phyloP scores from a whole-genome alignment of 257 asterid genomes.

The Petunia axillaris region DNA sequence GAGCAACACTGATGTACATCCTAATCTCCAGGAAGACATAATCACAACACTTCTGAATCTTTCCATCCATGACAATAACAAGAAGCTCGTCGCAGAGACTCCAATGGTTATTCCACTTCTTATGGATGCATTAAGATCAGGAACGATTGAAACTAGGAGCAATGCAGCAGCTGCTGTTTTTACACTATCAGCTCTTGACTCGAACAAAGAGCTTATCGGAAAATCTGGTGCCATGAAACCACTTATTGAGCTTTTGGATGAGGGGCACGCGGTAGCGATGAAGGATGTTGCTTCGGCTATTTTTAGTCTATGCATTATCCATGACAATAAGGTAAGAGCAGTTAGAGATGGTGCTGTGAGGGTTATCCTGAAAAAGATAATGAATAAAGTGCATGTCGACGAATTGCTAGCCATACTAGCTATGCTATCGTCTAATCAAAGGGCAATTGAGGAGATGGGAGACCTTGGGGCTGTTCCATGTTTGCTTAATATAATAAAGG shows the following conservation, averaged over 20 bases:
- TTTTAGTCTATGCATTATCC: slow-evolving; percentile 68
- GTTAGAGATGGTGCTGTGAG: slow-evolving; percentile 73
- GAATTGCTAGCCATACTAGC: slow-evolving; percentile 80
- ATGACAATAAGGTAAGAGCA: slow-evolving; percentile 77
- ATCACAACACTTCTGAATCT: slow-evolving; percentile 80
- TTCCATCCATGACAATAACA: slow-evolving; percentile 85
- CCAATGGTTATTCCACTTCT: slow-evolving; percentile 71
- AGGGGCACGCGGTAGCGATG: slow-evolving; percentile 66
- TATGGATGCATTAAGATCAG: slow-evolving; percentile 56
- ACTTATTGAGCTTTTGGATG: slow-evolving; percentile 65
- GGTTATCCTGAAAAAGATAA: slow-evolving; percentile 64
- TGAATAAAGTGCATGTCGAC: slow-evolving; percentile 53
- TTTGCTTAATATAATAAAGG: slow-evolving; percentile 67
- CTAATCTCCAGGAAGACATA: slow-evolving; percentile 80
- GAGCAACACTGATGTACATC: slow-evolving; percentile 36
- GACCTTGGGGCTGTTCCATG: slow-evolving; percentile 69
- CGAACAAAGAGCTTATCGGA: slow-evolving; percentile 78
- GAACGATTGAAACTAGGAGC: slow-evolving; percentile 73
- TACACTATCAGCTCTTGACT: slow-evolving; percentile 77
- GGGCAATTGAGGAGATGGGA: slow-evolving; percentile 69
- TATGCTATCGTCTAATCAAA: slow-evolving; percentile 71
- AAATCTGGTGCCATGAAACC: slow-evolving; percentile 73
- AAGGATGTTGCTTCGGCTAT: slow-evolving; percentile 90
- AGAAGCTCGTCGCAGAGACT: slow-evolving; percentile 82
- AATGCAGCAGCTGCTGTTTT: slow-evolving; percentile 95